phyloP scores from a whole-genome alignment of 257 asterid species.

The Solanum pinnatisectum region DNA sequence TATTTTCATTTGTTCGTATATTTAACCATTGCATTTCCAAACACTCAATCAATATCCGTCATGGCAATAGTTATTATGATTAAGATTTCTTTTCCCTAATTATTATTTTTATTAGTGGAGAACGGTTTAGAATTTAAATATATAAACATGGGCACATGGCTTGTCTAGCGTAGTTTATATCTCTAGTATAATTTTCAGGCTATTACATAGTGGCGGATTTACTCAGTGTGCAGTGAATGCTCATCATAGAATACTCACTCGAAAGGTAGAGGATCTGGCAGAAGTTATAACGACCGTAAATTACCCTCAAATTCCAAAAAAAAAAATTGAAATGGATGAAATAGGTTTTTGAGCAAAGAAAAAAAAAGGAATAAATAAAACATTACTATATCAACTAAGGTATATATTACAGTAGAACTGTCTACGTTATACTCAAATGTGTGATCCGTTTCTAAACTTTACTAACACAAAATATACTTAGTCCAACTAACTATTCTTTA shows the following conservation, averaged over 20 bases:
- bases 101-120: not conserved
- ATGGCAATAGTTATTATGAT: not conserved
- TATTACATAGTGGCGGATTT: not conserved
- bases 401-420: fast-evolving
- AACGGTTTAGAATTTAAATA: too few relatives aligned
- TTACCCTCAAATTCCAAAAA: too few relatives aligned
- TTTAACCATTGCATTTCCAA: not conserved
- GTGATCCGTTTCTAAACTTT: too few relatives aligned
- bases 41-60: not conserved
- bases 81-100: not conserved
- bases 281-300: fast-evolving
- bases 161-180: too few relatives aligned
- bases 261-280: too few relatives aligned
- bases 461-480: not conserved
- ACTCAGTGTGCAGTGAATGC: too few relatives aligned
- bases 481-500: too few relatives aligned
- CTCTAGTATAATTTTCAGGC: too few relatives aligned
- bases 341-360: not conserved
- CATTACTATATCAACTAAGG: not conserved
- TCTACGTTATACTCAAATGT: too few relatives aligned
- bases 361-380: too few relatives aligned
- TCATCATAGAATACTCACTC: not conserved
- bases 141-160: not conserved
- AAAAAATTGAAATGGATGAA: not conserved
- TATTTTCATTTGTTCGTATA: not conserved